Evolutionary conservation across 768 basidiomycete species (phyloP), one percentile per base, ranked within the genome.

Genomic region (Chalciporus pseudorubinellus): DNA sequence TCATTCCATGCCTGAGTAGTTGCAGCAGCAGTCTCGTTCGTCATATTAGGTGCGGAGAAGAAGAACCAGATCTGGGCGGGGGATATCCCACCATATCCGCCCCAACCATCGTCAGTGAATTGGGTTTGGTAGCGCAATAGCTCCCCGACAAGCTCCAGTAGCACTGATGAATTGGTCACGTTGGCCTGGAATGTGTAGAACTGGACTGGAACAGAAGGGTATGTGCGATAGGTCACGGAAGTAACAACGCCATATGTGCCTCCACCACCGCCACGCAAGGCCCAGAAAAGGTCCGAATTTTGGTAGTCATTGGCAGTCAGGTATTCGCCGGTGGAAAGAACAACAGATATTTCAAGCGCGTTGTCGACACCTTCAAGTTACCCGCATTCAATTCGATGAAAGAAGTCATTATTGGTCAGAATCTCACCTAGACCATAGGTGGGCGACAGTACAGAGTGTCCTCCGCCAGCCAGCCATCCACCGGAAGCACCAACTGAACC

Each of bases 211-310:
- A 68, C 53, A 10, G 51, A 19, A 3, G 74, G 70, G 44, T 79
- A 70, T 0, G 75, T 78, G 45, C 61, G 59, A 56, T 79, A 79
- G 0, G 77, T 78, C 5, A 72, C 73, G 1, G 74, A 75, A 3
- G 72, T 73, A 18, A 80, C 65, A 19, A 80, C 66, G 9, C 76
- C 78, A 48, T 67, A 80, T 2, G 74, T 79, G 14, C 75, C 67
- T 0, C 76, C 77, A 0, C 80, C 80, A 1, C 76, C 77, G 0
- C 79, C 80, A 21, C 79, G 70, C 45, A 82, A 57, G 0, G 81
- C 79, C 74, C 77, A 82, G 64, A 78, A 82, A 5, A 82, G 69
- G 48, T 81, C 76, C 3, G 64, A 13, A 52, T 80, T 65, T 36
- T 70, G 65, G 56, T 72, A 62, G 0, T 57, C 53, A 56, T 81